These are phyloP conservation scores for Mortierella sp. DNA, from an alignment of 371 early-diverging fungal species.

Conservation along the genomic window DNA sequence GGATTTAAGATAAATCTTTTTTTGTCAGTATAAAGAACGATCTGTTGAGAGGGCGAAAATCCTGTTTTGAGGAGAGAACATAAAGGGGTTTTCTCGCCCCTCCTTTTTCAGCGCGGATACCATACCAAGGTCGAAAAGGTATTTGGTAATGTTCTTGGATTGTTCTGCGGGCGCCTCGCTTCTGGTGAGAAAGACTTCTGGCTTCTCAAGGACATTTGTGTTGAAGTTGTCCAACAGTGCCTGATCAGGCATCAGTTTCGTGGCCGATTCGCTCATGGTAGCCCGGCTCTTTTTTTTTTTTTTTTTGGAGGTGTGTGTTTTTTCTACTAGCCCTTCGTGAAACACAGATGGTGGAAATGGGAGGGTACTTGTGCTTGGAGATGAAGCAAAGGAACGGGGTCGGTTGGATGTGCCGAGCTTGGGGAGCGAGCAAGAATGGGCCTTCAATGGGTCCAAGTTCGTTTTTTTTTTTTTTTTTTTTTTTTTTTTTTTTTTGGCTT, in stretches of 20 bases:
- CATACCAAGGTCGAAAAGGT: slow-evolving; percentile 52
- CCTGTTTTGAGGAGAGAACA: not conserved
- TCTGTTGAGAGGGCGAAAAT: not conserved
- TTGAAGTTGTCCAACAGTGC: slow-evolving; percentile 38
- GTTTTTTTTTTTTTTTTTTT: not conserved
- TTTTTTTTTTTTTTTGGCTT: too few species aligned
- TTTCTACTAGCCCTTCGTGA: not conserved
- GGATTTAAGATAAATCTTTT: not conserved
- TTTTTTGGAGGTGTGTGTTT: not conserved
- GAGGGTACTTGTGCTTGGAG: not conserved
- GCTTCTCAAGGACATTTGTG: slow-evolving; percentile 39
- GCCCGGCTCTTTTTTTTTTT: slow-evolving; percentile 17
- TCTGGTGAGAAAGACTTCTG: slow-evolving; percentile 48
- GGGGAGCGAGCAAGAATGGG: not conserved
- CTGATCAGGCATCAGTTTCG: slow-evolving; percentile 46
- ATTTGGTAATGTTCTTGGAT: slow-evolving; percentile 49
- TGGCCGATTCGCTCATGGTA: slow-evolving; percentile 6
- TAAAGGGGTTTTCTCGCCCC: too few species aligned
- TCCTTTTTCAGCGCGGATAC: not conserved
- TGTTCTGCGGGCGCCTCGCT: slow-evolving; percentile 40
- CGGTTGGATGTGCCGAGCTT: not conserved
- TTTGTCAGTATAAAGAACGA: not conserved
- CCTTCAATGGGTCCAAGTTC: not conserved
- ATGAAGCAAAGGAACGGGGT: not conserved
- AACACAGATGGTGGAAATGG: not conserved